Evolutionary conservation across 2,329 filamentous ascomycete genomes (phyloP), one percentile per base, ranked within the genome.

Genomic region (Diaporthe caulivora): DNA sequence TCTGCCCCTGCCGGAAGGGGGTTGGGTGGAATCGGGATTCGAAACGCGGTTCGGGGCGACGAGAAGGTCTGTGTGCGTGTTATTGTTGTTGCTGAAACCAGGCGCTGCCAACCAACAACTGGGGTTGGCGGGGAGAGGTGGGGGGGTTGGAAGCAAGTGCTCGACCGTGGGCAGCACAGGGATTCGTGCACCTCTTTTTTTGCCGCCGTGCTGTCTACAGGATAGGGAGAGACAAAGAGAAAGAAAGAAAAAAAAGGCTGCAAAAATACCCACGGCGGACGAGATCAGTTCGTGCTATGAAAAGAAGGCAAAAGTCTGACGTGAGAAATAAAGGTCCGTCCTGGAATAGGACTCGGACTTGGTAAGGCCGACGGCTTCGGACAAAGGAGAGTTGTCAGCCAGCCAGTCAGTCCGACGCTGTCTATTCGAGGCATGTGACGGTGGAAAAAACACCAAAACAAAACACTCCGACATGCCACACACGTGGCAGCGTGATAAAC

Each of bases 41-140:
- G 60, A 65, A 65, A 65, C 60, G 18, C 49, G 60, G 60, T 51
- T 51, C 29, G 29, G 42, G 26, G 11, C 15, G 42, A 26, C 24
- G 42, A 49, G 60, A 44, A 65, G 60, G 60, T 65, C 60, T 37
- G 60, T 65, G 60, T 42, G 24, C 34, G 21, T 37, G 18, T 65
- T 65, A 42, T 51, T 65, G 26, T 29, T 51, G 60, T 34, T 34
- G 34, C 9, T 34, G 5, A 9, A 65, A 42, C 60, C 44, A 49
- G 11, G 58, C 18, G 40, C 40, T 64, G 21, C n/a, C 42, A 11
- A 24, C 8, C 60, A 37, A 17, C 29, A n/a, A 62, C 10, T 44
- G 57, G 58, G 17, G 17, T 2, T 26, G 24, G 5, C 3, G 13
- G 26, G 60, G n/a, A n/a, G n/a, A n/a, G n/a, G n/a, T n/a, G n/a